These are phyloP conservation scores for Starmerella lactis-condensi DNA, from an alignment of 805 yeast species.

Conservation along the genomic window DNA sequence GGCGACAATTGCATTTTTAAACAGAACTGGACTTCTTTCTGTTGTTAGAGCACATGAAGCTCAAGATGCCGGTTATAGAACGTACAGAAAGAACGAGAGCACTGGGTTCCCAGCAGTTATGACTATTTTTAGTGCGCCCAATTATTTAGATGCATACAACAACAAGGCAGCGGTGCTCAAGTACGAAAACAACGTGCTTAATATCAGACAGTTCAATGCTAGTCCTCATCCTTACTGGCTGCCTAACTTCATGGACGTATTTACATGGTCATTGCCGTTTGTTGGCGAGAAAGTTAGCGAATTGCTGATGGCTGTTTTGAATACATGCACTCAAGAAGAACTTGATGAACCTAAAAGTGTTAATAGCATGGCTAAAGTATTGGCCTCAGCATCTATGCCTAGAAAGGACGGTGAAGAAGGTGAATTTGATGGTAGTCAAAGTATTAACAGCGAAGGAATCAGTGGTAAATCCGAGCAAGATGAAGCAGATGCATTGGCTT, in stretches of 20 bases:
- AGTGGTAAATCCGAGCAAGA: not conserved
- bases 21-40: slow-evolving; percentile 59
- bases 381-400: slow-evolving; percentile 12
- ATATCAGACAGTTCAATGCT: slow-evolving; percentile 80
- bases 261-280: slow-evolving; percentile 92
- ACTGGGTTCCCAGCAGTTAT: slow-evolving; percentile 79
- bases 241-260: slow-evolving; percentile 93
- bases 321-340: slow-evolving; percentile 91
- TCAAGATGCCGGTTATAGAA: slow-evolving; percentile 90
- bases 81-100: slow-evolving; percentile 68
- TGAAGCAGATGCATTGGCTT: slow-evolving; percentile 16
- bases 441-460: not conserved
- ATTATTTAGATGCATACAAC: slow-evolving; percentile 77
- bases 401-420: too few relatives aligned
- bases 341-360: slow-evolving; percentile 28
- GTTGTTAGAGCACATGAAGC: slow-evolving; percentile 94
- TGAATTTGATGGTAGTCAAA: not conserved
- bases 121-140: slow-evolving; percentile 90
- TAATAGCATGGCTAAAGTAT: slow-evolving; percentile 9
- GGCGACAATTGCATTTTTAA: slow-evolving; percentile 64
- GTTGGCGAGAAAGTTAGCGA: slow-evolving; percentile 94
- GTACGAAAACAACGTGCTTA: slow-evolving; percentile 82
- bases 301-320: slow-evolving; percentile 72
- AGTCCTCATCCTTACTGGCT: slow-evolving; percentile 94
- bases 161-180: slow-evolving; percentile 90